phyloP scores from a whole-genome alignment of 2,329 filamentous ascomycete genomes.

The Beauveria rudraprayagi region DNA sequence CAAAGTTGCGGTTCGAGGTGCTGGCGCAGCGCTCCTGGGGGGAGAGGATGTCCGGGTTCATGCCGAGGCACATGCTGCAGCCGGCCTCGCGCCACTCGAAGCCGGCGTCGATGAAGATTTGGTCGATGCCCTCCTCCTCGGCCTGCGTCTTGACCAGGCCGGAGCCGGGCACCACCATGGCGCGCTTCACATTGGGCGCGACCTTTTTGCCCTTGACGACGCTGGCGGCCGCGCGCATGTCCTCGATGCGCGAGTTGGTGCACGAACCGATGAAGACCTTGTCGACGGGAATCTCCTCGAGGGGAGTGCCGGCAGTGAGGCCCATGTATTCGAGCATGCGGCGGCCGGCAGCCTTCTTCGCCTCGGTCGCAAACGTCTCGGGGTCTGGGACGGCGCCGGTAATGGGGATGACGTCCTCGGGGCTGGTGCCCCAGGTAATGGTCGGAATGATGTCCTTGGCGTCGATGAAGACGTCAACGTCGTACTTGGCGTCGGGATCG shows the following conservation, averaged over 20 bases:
- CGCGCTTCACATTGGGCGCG: constrained; percentile 81
- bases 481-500: constrained; percentile 82
- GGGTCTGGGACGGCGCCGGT: constrained; percentile 85
- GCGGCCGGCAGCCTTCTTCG: constrained; percentile 71
- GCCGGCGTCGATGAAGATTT: constrained; percentile 83
- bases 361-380: constrained; percentile 71
- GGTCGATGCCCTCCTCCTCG: constrained; percentile 84
- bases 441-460: constrained; percentile 90
- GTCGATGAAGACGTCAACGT: constrained; percentile 82
- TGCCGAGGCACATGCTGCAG: constrained; percentile 97
- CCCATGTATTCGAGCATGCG: constrained; percentile 96
- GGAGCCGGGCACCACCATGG: constrained; percentile 94
- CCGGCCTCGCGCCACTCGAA: constrained; percentile 98
- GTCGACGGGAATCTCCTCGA: constrained; percentile 88
- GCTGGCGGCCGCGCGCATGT: constrained; percentile 77
- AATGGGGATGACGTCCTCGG: constrained; percentile 93
- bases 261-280: constrained; percentile 98
- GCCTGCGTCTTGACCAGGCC: constrained; percentile 89
- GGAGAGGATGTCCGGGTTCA: constrained; percentile 96
- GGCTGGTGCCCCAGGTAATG: constrained; percentile 93
- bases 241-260: constrained; percentile 95
- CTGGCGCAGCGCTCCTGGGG: constrained; percentile 90
- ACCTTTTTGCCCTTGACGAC: constrained; percentile 84
- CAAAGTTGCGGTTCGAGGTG: constrained; percentile 96
- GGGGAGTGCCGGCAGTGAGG: constrained; percentile 71